These are phyloP conservation scores for Termitomyces sp. DNA, from an alignment of 768 basidiomycete species.

Conservation along the genomic window DNA sequence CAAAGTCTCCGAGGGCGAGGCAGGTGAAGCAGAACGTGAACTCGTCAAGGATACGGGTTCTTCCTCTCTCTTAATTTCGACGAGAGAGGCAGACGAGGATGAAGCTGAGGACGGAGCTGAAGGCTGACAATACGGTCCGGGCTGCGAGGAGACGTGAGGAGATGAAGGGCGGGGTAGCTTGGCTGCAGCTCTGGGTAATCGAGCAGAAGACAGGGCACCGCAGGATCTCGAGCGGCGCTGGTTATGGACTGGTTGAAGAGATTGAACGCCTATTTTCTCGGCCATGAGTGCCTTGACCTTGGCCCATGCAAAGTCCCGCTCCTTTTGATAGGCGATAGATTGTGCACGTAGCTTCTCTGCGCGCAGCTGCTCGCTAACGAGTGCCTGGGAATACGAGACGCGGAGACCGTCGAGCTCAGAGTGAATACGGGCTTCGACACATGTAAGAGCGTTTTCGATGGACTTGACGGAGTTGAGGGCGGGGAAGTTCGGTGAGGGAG, in stretches of 20 bases:
- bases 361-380: conserved; percentile 28
- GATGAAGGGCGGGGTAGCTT: neutral
- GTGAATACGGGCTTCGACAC: conserved; percentile 25
- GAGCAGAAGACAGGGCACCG: neutral
- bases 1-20: neutral
- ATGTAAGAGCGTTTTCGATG: conserved; percentile 27
- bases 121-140: neutral
- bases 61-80: conserved; percentile 1
- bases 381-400: conserved; percentile 22
- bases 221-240: conserved; percentile 2
- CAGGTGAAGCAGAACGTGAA: neutral
- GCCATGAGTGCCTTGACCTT: conserved; percentile 22
- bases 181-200: neutral
- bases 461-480: neutral
- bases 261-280: conserved; percentile 9
- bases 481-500: neutral
- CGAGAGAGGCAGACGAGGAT: neutral
- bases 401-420: conserved; percentile 27
- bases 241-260: neutral
- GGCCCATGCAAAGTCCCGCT: conserved; percentile 31
- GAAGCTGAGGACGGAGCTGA: neutral
- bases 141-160: neutral
- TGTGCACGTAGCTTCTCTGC: conserved; percentile 24
- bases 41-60: neutral
- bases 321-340: conserved; percentile 26